Evolutionary conservation across 331 rosid genomes (phyloP).

Genomic region (Arachis monticola): DNA sequence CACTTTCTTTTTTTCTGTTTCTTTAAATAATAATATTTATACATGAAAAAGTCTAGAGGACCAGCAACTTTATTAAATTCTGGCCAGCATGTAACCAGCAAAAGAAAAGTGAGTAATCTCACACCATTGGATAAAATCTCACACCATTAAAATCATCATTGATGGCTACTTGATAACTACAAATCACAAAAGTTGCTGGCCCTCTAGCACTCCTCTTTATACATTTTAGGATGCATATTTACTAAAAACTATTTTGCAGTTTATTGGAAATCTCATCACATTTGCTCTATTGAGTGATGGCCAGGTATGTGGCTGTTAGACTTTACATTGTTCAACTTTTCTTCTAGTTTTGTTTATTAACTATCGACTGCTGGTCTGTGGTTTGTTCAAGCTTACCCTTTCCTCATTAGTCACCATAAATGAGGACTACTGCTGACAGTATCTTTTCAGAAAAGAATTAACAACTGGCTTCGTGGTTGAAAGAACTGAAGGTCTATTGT

Average conservation of each 20-base stretch:
- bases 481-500: slow-evolving; percentile 7
- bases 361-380: slow-evolving; percentile 23
- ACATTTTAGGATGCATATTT: slow-evolving; percentile 27
- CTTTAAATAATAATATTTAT: not conserved
- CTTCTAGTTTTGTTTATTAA: not conserved
- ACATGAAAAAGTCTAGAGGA: too few species aligned
- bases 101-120: too few species aligned
- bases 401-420: slow-evolving; percentile 9
- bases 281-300: slow-evolving; percentile 69
- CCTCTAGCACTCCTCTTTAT: too few species aligned
- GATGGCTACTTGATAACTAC: too few species aligned
- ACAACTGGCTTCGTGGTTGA: not conserved
- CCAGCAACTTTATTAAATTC: too few species aligned
- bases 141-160: too few species aligned
- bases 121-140: too few species aligned
- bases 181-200: too few species aligned
- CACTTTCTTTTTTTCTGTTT: slow-evolving; percentile 23
- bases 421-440: slow-evolving; percentile 21
- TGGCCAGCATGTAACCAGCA: too few species aligned
- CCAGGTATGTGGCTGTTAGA: slow-evolving; percentile 50
- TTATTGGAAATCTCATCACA: slow-evolving; percentile 85
- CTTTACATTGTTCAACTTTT: slow-evolving; percentile 32
- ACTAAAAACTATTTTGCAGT: slow-evolving; percentile 54
- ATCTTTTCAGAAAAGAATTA: not conserved
- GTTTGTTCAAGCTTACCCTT: not conserved